Evolutionary conservation across 768 basidiomycete genomes (phyloP), one percentile per base, ranked within the genome.

Genomic region (Mycena leptocephala): DNA sequence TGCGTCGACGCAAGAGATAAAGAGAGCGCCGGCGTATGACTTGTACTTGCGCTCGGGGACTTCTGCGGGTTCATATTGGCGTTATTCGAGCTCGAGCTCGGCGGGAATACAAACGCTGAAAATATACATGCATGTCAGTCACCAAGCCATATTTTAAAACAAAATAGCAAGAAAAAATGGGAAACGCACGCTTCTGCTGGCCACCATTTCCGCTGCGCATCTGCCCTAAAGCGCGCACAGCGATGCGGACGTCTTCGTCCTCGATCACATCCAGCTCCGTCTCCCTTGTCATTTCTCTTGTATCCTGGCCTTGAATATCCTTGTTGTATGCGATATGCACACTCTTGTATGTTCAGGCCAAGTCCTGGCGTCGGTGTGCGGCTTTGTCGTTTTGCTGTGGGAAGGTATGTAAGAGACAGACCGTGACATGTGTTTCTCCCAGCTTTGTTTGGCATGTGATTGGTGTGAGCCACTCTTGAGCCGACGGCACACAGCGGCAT

Each of bases 231-330:
- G 95, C 95, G 43, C 89, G 85, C 16, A 95, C 92, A 26, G 95
- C 96, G 81, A 96, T 96, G 65, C 92, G 90, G 0, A 95, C 94
- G 79, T 91, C 93, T 83, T 95, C 95, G 77, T 95, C 95, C 71
- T 94, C 90, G 80, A 88, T 87, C 64, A 18, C 39, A 18, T 89
- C 88, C 78, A 90, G 70, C 53, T 77, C 72, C 76, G 73, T 72
- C 41, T 58, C n/a, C n/a, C 55, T 58, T 43, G 10, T 8, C 41
- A 8, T 43, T 43, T 10, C 13, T 41, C 39, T n/a, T n/a, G n/a
- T n/a, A n/a, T n/a, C n/a, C n/a, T n/a, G n/a, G n/a, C n/a, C n/a
- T n/a, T n/a, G n/a, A n/a, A n/a, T n/a, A n/a, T n/a, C n/a, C n/a
- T n/a, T n/a, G n/a, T n/a, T n/a, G n/a, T n/a, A n/a, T n/a, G n/a